These are phyloP conservation scores for Trichoderma gamsii DNA, from an alignment of 495 filamentous ascomycete genomes.

Conservation along the genomic window DNA sequence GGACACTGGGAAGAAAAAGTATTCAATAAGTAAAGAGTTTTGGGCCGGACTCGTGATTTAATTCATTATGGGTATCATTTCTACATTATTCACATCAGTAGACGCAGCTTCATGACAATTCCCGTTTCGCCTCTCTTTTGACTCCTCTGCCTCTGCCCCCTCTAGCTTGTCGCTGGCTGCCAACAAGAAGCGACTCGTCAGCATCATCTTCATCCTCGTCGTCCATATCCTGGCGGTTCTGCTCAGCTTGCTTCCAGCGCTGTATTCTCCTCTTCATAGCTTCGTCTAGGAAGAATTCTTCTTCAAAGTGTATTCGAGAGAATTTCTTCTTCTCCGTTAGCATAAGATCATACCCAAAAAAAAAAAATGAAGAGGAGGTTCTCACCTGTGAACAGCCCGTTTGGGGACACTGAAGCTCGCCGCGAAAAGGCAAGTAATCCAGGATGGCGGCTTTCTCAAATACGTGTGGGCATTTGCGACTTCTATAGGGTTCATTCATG, in stretches of 20 bases:
- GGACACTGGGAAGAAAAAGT: neutral
- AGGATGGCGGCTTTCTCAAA: constrained; percentile 72
- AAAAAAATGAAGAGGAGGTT: neutral
- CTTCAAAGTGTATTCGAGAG: constrained; percentile 15
- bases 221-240: constrained; percentile 27
- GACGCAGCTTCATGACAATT: neutral
- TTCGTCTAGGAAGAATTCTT: constrained; percentile 33
- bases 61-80: constrained; percentile 3
- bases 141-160: neutral
- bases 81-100: neutral
- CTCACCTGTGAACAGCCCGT: constrained; percentile 39
- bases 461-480: constrained; percentile 70
- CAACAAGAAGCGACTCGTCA: constrained; percentile 15
- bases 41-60: neutral
- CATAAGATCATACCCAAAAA: neutral
- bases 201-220: constrained; percentile 26
- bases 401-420: constrained; percentile 36
- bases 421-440: constrained; percentile 49
- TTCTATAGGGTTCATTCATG: constrained; percentile 71
- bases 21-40: neutral
- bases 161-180: neutral
- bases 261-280: constrained; percentile 35
- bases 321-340: constrained; percentile 24
- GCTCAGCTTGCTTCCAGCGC: constrained; percentile 30
- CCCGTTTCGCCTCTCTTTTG: neutral